Evolutionary conservation across 78 protist species (phyloP).

Genomic region (Protostelium mycophagum): DNA sequence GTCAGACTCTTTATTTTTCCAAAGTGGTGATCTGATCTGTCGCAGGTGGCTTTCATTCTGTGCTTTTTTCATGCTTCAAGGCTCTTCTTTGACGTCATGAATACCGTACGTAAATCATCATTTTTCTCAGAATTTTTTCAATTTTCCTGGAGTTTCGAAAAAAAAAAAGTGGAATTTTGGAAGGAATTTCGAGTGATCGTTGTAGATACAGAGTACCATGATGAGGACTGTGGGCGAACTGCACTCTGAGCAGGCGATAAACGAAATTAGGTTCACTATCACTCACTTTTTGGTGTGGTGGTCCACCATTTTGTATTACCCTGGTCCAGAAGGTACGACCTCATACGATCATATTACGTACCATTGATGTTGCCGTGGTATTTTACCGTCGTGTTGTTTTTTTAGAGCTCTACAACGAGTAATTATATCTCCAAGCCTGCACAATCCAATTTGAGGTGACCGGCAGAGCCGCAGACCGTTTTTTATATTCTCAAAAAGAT

Average conservation of each 20-base stretch:
- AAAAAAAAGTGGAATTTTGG: too few relatives aligned
- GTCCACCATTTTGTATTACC: background rate
- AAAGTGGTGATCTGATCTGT: too few relatives aligned
- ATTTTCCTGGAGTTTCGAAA: background rate
- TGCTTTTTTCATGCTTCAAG: background rate
- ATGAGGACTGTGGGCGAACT: background rate
- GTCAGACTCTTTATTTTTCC: background rate
- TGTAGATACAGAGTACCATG: background rate
- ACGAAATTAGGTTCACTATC: background rate
- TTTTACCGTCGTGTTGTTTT: too few relatives aligned
- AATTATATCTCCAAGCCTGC: background rate
- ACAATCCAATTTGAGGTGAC: too few relatives aligned
- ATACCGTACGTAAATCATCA: background rate
- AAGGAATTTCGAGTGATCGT: too few relatives aligned
- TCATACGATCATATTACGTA: too few relatives aligned
- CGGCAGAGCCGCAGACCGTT: too few relatives aligned
- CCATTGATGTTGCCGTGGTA: too few relatives aligned
- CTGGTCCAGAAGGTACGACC: background rate
- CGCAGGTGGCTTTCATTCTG: background rate
- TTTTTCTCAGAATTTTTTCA: background rate
- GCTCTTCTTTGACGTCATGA: background rate
- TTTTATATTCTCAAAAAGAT: too few relatives aligned
- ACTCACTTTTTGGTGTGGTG: background rate
- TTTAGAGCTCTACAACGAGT: background rate
- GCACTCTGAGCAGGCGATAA: background rate